These are phyloP conservation scores for Euclidium syriacum DNA, from an alignment of 345 rosid genomes.

Conservation along the genomic window DNA sequence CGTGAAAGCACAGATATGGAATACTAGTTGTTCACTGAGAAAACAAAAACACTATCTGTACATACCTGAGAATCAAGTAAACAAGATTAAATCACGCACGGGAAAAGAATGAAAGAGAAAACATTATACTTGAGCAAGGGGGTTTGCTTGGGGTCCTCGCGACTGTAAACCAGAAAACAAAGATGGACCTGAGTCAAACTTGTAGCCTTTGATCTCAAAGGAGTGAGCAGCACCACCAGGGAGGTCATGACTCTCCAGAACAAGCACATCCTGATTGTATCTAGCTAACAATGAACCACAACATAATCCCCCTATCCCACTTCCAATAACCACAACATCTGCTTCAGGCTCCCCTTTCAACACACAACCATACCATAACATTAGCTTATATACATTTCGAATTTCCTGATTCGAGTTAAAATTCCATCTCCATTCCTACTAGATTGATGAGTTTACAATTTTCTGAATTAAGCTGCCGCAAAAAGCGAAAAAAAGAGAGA, in stretches of 20 bases:
- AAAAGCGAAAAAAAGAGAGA: constrained; percentile 9
- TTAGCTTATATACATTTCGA: not conserved
- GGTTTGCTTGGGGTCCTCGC: constrained; percentile 87
- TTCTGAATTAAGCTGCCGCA: no score
- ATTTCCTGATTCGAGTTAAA: no score
- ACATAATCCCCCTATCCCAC: constrained; percentile 84
- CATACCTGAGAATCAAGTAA: not conserved
- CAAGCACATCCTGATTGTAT: constrained; percentile 71
- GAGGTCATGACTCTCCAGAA: constrained; percentile 80
- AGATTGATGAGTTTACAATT: no score
- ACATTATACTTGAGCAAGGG: constrained; percentile 77
- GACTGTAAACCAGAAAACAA: constrained; percentile 91
- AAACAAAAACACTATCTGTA: not conserved
- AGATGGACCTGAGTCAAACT: constrained; percentile 92
- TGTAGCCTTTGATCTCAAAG: constrained; percentile 70
- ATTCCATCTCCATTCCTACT: no score
- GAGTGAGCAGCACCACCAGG: constrained; percentile 95
- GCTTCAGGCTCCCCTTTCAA: constrained; percentile 71
- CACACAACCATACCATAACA: not conserved
- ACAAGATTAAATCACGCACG: no score
- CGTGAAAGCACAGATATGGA: not conserved
- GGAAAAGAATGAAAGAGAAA: not conserved
- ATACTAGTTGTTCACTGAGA: not conserved
- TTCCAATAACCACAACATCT: constrained; percentile 85
- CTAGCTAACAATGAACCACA: constrained; percentile 87